Evolutionary conservation across 108 stramenopile species (phyloP).

Genomic region (Cyclotella sp.): DNA sequence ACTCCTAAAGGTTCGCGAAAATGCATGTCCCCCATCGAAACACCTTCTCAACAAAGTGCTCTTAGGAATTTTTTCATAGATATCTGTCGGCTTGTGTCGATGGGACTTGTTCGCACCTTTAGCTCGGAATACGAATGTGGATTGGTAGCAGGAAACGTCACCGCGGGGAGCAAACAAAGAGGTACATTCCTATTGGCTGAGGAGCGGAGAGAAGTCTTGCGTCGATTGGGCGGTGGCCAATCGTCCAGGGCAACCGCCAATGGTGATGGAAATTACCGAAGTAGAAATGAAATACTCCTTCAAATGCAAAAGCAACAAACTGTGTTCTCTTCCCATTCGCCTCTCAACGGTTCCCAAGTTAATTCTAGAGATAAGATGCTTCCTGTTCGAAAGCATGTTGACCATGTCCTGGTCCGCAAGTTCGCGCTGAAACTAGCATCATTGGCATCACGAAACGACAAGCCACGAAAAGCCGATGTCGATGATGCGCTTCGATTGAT

Average conservation of each 20-base stretch:
- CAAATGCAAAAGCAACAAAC: constrained; percentile 85
- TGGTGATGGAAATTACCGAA: neutral
- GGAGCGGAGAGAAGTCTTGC: constrained; percentile 61
- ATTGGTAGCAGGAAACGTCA: constrained; percentile 57
- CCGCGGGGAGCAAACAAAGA: constrained; percentile 18
- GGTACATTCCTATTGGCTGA: constrained; percentile 60
- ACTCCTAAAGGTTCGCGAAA: neutral
- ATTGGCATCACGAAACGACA: neutral
- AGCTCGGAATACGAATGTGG: constrained; percentile 84
- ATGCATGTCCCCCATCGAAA: neutral
- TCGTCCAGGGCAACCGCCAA: constrained; percentile 16
- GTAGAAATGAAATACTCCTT: constrained; percentile 69
- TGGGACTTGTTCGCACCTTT: constrained; percentile 80
- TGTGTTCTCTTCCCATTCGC: constrained; percentile 35
- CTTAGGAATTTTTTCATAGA: constrained; percentile 51
- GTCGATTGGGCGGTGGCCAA: constrained; percentile 60
- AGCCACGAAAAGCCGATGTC: constrained; percentile 30
- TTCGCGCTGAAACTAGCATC: constrained; percentile 48
- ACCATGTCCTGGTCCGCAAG: constrained; percentile 57
- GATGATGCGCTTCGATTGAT: constrained; percentile 25
- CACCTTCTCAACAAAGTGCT: constrained; percentile 19
- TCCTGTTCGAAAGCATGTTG: constrained; percentile 74
- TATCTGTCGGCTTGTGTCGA: constrained; percentile 52
- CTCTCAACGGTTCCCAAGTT: neutral
- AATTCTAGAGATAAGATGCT: constrained; percentile 33